Evolutionary conservation across 768 basidiomycete genomes (phyloP).

Genomic region (Cystobasidium tubakii): DNA sequence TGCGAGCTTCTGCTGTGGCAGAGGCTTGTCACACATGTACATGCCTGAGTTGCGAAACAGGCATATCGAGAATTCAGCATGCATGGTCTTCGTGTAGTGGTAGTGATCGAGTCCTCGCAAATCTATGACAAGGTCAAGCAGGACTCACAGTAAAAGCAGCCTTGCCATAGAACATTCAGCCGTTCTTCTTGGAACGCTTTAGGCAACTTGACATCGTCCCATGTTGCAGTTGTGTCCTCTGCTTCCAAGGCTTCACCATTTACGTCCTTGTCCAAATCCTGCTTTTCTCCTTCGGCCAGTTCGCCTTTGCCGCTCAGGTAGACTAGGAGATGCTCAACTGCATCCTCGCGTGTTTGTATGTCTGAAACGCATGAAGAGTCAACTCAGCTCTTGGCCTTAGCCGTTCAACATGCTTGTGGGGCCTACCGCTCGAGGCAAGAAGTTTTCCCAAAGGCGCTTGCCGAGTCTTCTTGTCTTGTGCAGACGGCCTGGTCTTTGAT

Average conservation of each 20-base stretch:
- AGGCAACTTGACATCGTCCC: slow-evolving; percentile 52
- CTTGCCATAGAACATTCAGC: slow-evolving; percentile 93
- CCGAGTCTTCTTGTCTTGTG: neutral
- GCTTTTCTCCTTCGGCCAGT: slow-evolving; percentile 5
- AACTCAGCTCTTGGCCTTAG: neutral
- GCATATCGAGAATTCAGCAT: neutral
- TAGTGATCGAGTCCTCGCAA: neutral
- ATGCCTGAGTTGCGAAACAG: slow-evolving; percentile 60
- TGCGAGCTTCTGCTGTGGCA: slow-evolving; percentile 88
- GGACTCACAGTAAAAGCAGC: slow-evolving; percentile 82
- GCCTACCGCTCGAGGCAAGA: slow-evolving; percentile 79
- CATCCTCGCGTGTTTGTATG: slow-evolving; percentile 85
- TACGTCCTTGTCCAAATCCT: slow-evolving; percentile 12
- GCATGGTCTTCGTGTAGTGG: neutral
- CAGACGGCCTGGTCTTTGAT: neutral
- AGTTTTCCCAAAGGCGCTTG: slow-evolving; percentile 74
- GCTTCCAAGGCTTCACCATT: neutral
- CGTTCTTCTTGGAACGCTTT: slow-evolving; percentile 58
- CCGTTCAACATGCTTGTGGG: neutral
- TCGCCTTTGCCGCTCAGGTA: slow-evolving; percentile 6
- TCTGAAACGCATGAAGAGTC: slow-evolving; percentile 51
- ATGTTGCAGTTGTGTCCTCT: slow-evolving; percentile 20
- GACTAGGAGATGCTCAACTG: slow-evolving; percentile 56
- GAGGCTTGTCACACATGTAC: slow-evolving; percentile 99
- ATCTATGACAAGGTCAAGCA: neutral